These are phyloP conservation scores for Blastosporella zonata DNA, from an alignment of 1,284 basidiomycete genomes.

Conservation along the genomic window DNA sequence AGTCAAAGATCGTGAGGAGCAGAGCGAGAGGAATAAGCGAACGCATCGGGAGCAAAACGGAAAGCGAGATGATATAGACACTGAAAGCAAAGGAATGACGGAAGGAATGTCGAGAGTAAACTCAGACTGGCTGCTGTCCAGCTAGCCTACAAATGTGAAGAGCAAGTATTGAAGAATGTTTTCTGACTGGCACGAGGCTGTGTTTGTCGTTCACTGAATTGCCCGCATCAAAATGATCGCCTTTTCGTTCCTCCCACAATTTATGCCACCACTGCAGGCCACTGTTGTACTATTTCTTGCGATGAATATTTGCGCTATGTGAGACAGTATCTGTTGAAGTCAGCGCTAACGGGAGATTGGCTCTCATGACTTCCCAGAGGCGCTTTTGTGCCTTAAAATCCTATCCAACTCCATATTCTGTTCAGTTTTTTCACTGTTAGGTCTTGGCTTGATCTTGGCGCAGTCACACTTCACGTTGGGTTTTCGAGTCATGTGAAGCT, in stretches of 20 bases:
- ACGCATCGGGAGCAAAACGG: constrained; percentile 34
- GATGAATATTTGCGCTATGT: too few species aligned
- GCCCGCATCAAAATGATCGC: not conserved
- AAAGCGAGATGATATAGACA: constrained; percentile 17
- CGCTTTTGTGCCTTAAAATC: too few species aligned
- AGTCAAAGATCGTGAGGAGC: constrained; percentile 37
- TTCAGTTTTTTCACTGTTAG: too few species aligned
- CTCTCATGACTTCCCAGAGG: too few species aligned
- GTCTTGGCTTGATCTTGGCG: too few species aligned
- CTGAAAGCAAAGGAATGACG: constrained; percentile 13
- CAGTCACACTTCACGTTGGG: too few species aligned
- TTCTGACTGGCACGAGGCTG: not conserved
- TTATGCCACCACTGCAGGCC: not conserved
- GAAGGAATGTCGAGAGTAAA: constrained; percentile 3
- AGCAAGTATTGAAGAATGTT: not conserved
- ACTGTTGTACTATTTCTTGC: too few species aligned
- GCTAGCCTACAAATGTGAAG: constrained; percentile 2
- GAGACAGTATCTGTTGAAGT: too few species aligned
- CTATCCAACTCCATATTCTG: too few species aligned
- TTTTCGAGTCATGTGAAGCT: too few species aligned
- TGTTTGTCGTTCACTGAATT: not conserved
- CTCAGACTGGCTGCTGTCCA: constrained; percentile 12
- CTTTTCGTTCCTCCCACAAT: not conserved
- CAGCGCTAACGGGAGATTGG: too few species aligned
- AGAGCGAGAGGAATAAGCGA: constrained; percentile 47